A percentile compares a stretch with the other conserved stretches of the same genome.
Evolutionary conservation across 1,139 yeast species (phyloP).

Genomic region (Geotrichum carabidarum): DNA sequence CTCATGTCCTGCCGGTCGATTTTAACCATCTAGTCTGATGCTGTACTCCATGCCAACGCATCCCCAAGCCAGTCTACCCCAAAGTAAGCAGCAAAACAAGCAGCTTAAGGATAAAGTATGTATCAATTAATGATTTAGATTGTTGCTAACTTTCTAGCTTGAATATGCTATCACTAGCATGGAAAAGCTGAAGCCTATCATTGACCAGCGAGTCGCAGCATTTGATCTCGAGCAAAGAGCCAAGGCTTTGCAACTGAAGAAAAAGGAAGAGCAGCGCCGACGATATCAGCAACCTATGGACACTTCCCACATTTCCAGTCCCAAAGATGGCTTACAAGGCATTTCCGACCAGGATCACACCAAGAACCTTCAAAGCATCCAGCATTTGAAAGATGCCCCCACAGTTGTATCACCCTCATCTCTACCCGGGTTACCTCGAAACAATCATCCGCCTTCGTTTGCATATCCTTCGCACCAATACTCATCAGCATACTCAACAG

Average conservation of each 20-base stretch:
- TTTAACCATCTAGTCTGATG: conserved; percentile 33
- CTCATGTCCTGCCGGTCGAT: background rate
- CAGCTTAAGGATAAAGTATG: conserved; percentile 18
- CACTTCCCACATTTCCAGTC: background rate
- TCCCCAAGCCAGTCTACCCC: conserved; percentile 39
- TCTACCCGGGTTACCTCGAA: background rate
- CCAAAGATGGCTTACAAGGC: background rate
- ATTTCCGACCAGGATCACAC: conserved; percentile 18
- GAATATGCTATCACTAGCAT: conserved; percentile 37
- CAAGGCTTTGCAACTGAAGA: background rate
- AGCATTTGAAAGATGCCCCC: conserved; percentile 9
- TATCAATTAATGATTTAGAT: background rate
- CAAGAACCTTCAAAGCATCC: conserved; percentile 11
- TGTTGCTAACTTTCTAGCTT: conserved; percentile 19
- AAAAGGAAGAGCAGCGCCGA: conserved; percentile 16
- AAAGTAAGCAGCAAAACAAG: conserved; percentile 27
- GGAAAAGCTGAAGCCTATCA: conserved; percentile 37
- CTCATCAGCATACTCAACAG: conserved; percentile 7
- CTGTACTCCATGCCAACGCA: conserved; percentile 44
- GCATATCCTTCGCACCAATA: conserved; percentile 19
- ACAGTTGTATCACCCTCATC: background rate
- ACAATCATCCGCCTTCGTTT: background rate
- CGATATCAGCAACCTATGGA: conserved; percentile 15
- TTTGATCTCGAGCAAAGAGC: conserved; percentile 23
- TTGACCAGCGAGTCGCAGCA: conserved; percentile 35